A percentile compares a stretch with the other conserved stretches of the same genome.
Conservation (phyloP, 1,284 basidiomycete species). For the Rhodotorula mucilaginosa region DNA sequence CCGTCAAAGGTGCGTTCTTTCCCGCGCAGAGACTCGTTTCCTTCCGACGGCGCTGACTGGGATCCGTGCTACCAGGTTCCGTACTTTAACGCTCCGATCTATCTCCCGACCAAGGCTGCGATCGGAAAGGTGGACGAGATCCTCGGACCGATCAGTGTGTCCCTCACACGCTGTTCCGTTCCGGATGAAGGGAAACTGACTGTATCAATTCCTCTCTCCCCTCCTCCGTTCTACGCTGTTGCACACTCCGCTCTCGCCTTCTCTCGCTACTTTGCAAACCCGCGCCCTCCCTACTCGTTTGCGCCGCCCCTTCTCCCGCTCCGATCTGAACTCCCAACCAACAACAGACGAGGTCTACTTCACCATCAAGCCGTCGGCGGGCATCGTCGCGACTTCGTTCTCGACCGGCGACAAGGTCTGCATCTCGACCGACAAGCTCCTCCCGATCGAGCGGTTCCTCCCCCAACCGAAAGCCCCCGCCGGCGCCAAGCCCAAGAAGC, state of each 20-base stretch:
- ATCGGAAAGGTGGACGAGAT: slow-evolving; percentile 97
- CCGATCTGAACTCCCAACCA: background rate
- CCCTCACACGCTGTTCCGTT: background rate
- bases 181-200: too few species aligned
- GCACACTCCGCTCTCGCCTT: too few species aligned
- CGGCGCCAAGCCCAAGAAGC: slow-evolving; percentile 53
- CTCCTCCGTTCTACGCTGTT: too few species aligned
- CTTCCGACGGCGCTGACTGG: background rate
- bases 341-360: slow-evolving; percentile 82
- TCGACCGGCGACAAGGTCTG: slow-evolving; percentile 98
- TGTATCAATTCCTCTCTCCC: too few species aligned
- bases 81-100: slow-evolving; percentile 99
- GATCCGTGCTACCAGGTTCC: slow-evolving; percentile 58
- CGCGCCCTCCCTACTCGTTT: background rate
- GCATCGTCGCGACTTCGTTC: slow-evolving; percentile 93
- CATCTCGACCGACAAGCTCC: slow-evolving; percentile 90
- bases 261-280: background rate
- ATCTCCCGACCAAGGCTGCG: slow-evolving; percentile 93
- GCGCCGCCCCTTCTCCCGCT: background rate
- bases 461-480: slow-evolving; percentile 83
- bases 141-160: slow-evolving; percentile 78
- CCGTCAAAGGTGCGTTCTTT: slow-evolving; percentile 63
- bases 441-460: slow-evolving; percentile 94
- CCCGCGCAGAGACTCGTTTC: background rate
- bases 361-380: slow-evolving; percentile 94